Evolutionary conservation across 768 basidiomycete species (phyloP), one percentile per base, ranked within the genome.

Genomic region (Lactifluus subvellereus): DNA sequence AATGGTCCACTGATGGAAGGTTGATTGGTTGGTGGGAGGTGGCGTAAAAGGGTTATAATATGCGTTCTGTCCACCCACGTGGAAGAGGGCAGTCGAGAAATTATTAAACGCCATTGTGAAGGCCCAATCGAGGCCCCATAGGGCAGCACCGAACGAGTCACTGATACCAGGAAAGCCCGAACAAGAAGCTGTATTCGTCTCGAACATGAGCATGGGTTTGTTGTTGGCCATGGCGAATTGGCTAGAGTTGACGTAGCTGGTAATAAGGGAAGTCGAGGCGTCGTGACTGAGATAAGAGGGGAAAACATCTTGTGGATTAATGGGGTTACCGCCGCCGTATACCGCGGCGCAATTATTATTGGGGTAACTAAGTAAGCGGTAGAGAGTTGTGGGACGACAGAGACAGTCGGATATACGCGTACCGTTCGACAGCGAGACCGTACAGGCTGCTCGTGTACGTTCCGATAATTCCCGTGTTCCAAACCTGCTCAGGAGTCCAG

Each of bases 1-100:
- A 43, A 88, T 78, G 1, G 87, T 87, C 89, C 89, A 92, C 72
- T 87, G 76, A 62, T 80, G 80, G 72, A 77, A 83, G 0, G 75
- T 66, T 0, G 83, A 80, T 66, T 84, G 77, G 66, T 85, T 87
- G n/a, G 73, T 76, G 7, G 80, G 80, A 2, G 81, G 81, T 0
- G 82, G 80, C 66, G 77, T 74, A 66, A 74, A 75, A 35, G 67
- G 74, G 74, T 88, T 88, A 68, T 88, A 87, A 70, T 76, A 84
- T 0, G 81, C 83, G 61, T 79, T 80, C 72, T 84, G 82, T 51
- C 87, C 86, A 72, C 86, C 85, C 48, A 86, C 74, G 64, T 88
- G 78, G 45, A 78, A 71, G 47, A 77, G 66, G 13, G 75, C 77
- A 66, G 71, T 77, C 54, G 69, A 78, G 71, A 74, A 81, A 68